phyloP scores from a whole-genome alignment of 1,139 yeast genomes.

The Candida smagusa region DNA sequence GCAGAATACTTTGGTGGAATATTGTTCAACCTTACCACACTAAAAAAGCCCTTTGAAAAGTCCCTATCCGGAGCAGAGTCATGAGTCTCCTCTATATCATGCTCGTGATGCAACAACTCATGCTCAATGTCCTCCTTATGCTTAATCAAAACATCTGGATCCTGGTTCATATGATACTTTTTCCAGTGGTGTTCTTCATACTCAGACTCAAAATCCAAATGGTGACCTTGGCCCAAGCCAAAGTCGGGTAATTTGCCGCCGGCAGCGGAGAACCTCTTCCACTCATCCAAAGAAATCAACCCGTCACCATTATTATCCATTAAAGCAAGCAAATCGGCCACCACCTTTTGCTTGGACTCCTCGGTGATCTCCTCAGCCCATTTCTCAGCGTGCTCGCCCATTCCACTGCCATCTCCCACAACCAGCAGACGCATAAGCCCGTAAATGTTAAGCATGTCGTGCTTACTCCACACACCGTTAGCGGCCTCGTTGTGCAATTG shows the following conservation, averaged over 20 bases:
- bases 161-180: slow-evolving; percentile 73
- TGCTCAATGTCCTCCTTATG: slow-evolving; percentile 92
- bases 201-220: slow-evolving; percentile 89
- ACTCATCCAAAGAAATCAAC: slow-evolving; percentile 63
- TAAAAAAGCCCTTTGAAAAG: slow-evolving; percentile 25
- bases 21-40: slow-evolving; percentile 36
- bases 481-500: slow-evolving; percentile 67
- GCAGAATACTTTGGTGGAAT: slow-evolving; percentile 30
- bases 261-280: slow-evolving; percentile 54
- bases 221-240: slow-evolving; percentile 96
- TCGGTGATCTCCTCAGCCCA: slow-evolving; percentile 50
- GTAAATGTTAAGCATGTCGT: slow-evolving; percentile 75
- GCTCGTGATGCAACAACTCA: slow-evolving; percentile 83
- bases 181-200: slow-evolving; percentile 96
- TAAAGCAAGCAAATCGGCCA: slow-evolving; percentile 50
- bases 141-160: slow-evolving; percentile 75
- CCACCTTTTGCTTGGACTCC: slow-evolving; percentile 57
- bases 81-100: slow-evolving; percentile 70
- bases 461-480: slow-evolving; percentile 50
- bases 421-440: slow-evolving; percentile 71
- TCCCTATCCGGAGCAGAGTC: slow-evolving; percentile 34
- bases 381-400: slow-evolving; percentile 73
- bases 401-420: slow-evolving; percentile 88
- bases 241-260: slow-evolving; percentile 87
- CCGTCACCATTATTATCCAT: slow-evolving; percentile 72